A percentile compares a stretch with the other conserved stretches of the same genome.
phyloP scores from a whole-genome alignment of 2,329 filamentous ascomycete genomes.

The Microdochium bolleyi region DNA sequence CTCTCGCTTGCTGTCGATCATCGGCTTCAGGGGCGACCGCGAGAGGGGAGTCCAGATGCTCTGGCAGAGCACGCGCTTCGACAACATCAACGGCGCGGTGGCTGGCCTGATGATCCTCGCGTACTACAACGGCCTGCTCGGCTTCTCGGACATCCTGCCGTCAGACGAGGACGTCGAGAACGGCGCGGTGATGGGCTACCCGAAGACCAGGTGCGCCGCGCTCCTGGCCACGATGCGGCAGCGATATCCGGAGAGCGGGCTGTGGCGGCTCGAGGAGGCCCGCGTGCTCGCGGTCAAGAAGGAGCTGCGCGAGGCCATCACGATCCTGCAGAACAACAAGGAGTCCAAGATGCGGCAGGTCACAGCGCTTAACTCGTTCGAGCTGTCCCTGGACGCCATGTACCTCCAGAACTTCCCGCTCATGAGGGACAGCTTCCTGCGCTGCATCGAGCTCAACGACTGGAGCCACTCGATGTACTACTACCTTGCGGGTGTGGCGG shows the following conservation, averaged over 20 bases:
- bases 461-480: conserved; percentile 90
- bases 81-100: conserved; percentile 89
- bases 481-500: conserved; percentile 72
- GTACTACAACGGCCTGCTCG: conserved; percentile 83
- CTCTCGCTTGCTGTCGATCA: conserved; percentile 74
- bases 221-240: conserved; percentile 67
- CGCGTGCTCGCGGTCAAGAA: conserved; percentile 63
- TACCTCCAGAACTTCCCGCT: conserved; percentile 69
- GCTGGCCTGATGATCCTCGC: conserved; percentile 72
- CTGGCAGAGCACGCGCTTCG: conserved; percentile 80
- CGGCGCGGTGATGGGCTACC: conserved; percentile 60
- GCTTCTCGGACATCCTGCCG: conserved; percentile 81
- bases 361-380: conserved; percentile 76
- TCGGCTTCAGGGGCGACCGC: conserved; percentile 86
- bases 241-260: conserved; percentile 70
- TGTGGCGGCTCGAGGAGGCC: conserved; percentile 87
- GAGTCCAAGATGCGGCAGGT: conserved; percentile 80
- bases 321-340: conserved; percentile 50
- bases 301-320: conserved; percentile 59
- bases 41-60: conserved; percentile 76
- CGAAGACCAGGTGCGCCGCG: conserved; percentile 54
- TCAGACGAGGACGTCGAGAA: conserved; percentile 45
- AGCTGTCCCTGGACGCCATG: conserved; percentile 71
- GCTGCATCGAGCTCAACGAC: conserved; percentile 73
- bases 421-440: conserved; percentile 66